Conservation (phyloP, 2,329 filamentous ascomycete species). For the Alternaria conjuncta region DNA sequence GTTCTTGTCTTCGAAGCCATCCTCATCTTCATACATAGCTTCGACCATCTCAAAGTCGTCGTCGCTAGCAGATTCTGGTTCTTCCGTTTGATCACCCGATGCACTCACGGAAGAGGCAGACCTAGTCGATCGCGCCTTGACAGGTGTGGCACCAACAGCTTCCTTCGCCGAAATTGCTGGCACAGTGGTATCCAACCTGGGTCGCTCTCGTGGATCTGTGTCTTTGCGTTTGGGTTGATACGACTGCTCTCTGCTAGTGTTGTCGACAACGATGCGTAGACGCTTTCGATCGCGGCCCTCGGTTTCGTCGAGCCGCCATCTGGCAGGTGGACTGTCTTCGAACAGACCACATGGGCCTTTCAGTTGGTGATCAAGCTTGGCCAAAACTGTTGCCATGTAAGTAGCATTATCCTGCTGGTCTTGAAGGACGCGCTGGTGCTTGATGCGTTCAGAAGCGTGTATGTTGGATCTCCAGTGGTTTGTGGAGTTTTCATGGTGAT, state of each 20-base stretch:
- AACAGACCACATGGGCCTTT: conserved; percentile 82
- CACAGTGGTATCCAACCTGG: conserved; percentile 56
- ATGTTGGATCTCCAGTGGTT: conserved; percentile 96
- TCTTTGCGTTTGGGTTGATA: conserved; percentile 84
- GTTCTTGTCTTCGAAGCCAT: conserved; percentile 96
- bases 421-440: conserved; percentile 85
- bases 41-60: conserved; percentile 97
- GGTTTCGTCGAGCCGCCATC: conserved; percentile 94
- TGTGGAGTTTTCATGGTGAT: conserved; percentile 85
- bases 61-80: conserved; percentile 62
- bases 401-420: conserved; percentile 90
- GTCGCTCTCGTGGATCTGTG: conserved; percentile 59
- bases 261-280: conserved; percentile 82
- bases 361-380: conserved; percentile 79
- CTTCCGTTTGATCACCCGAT: conserved; percentile 46
- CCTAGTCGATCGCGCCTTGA: conserved; percentile 23
- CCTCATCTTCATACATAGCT: conserved; percentile 83
- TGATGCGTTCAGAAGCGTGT: conserved; percentile 87
- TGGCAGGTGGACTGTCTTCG: conserved; percentile 66
- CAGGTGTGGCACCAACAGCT: conserved; percentile 39
- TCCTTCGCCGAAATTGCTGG: conserved; percentile 38
- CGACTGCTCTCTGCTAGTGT: conserved; percentile 67
- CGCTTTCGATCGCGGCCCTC: conserved; percentile 97
- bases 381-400: conserved; percentile 77
- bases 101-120: conserved; percentile 27